Evolutionary conservation across 2,329 filamentous ascomycete genomes (phyloP).

Genomic region (Lachnellula occidentalis): DNA sequence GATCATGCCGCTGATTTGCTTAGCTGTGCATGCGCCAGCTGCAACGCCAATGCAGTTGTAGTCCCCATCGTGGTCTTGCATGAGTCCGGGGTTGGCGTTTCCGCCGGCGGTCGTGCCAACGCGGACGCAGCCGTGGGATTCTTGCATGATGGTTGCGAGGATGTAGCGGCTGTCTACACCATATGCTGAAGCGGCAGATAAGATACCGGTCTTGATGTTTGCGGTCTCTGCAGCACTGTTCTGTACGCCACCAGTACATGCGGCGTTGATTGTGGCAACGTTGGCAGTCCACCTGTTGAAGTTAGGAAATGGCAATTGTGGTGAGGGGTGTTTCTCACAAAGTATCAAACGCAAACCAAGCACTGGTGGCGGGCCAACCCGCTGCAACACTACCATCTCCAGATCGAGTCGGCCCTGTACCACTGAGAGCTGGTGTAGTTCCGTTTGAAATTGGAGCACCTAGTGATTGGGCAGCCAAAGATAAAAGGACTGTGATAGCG

Average conservation of each 20-base stretch:
- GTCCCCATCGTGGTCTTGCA: slow-evolving; percentile 17
- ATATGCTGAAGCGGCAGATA: background rate
- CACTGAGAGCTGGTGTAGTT: background rate
- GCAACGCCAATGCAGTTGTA: slow-evolving; percentile 1
- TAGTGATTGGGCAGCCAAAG: background rate
- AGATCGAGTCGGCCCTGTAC: background rate
- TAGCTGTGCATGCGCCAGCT: background rate
- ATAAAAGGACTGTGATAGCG: background rate
- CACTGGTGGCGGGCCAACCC: background rate
- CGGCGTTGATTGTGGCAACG: background rate
- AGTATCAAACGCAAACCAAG: background rate
- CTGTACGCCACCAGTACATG: background rate
- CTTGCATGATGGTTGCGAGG: slow-evolving; percentile 30
- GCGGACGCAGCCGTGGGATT: slow-evolving; percentile 27
- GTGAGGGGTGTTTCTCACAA: background rate
- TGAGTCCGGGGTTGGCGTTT: slow-evolving; percentile 17
- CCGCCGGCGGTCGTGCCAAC: slow-evolving; percentile 8
- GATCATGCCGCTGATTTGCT: slow-evolving; percentile 4
- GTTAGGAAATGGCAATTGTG: background rate
- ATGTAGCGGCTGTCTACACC: slow-evolving; percentile 28
- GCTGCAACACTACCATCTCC: background rate
- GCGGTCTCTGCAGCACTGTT: slow-evolving; percentile 5
- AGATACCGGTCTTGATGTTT: slow-evolving; percentile 1
- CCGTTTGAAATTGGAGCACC: background rate
- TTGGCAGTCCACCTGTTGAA: background rate